Percentiles rank a stretch among this genome's conserved stretches.
phyloP scores from a whole-genome alignment of 257 asterid genomes.

The Schizonepeta tenuifolia region DNA sequence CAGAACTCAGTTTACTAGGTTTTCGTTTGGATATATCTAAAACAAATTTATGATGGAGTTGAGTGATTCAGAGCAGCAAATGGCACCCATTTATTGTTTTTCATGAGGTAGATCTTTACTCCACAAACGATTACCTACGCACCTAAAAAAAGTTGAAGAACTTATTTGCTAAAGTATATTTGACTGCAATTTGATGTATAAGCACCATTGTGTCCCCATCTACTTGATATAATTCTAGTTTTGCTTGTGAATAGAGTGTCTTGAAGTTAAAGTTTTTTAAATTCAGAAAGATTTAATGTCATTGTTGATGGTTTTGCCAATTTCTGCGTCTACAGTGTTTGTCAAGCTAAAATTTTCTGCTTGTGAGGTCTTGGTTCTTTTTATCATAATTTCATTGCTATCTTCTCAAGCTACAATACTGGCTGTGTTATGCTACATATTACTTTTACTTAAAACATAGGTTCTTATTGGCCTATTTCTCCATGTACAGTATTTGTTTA shows the following conservation, averaged over 20 bases:
- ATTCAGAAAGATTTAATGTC: not conserved
- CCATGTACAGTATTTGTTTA: not conserved
- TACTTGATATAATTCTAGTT: not conserved
- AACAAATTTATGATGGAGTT: conserved; percentile 8
- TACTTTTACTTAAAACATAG: conserved; percentile 13
- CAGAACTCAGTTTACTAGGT: not conserved
- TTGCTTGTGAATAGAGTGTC: not conserved
- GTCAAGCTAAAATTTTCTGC: not conserved
- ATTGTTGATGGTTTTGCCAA: conserved; percentile 12
- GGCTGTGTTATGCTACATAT: not conserved
- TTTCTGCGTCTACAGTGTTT: conserved; percentile 1
- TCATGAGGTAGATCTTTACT: not conserved
- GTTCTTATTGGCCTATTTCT: conserved; percentile 1
- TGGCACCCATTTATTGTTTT: not conserved
- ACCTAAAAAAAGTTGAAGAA: not conserved
- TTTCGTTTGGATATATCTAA: conserved; percentile 13
- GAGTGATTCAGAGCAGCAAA: not conserved
- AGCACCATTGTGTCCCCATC: not conserved
- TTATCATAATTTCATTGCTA: conserved; percentile 7
- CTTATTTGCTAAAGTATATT: conserved; percentile 5
- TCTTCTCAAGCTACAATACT: conserved; percentile 5
- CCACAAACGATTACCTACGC: not conserved
- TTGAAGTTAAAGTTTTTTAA: not conserved
- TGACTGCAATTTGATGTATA: not conserved
- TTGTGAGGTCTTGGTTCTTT: not conserved